Evolutionary conservation across 1,284 basidiomycete species (phyloP).

Genomic region (Polyporus tsugae): DNA sequence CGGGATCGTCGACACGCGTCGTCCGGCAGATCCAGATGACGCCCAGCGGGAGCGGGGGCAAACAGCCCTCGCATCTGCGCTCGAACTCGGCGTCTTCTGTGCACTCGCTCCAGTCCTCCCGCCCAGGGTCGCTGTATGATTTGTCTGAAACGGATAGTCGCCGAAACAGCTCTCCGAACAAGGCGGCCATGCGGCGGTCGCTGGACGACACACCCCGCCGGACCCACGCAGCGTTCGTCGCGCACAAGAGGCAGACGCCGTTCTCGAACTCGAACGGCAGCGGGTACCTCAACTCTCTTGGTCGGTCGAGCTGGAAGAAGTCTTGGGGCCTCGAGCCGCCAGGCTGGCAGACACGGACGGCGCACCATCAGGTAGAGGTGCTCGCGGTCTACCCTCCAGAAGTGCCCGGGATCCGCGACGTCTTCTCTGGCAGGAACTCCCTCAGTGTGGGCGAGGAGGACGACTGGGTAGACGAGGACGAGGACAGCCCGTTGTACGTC

Average conservation of each 20-base stretch:
- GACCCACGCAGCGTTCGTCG: constrained; percentile 63
- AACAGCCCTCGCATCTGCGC: constrained; percentile 58
- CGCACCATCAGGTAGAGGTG: constrained; percentile 76
- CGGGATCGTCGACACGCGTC: constrained; percentile 81
- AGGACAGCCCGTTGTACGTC: constrained; percentile 77
- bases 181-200: constrained; percentile 49
- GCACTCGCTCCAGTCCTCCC: constrained; percentile 74
- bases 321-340: constrained; percentile 86
- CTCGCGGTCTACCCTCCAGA: constrained; percentile 69
- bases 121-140: constrained; percentile 80
- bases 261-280: constrained; percentile 64
- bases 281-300: constrained; percentile 53
- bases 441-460: constrained; percentile 74
- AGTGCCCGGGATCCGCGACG: constrained; percentile 67
- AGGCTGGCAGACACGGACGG: constrained; percentile 79
- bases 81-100: constrained; percentile 78
- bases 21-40: constrained; percentile 66
- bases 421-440: constrained; percentile 73
- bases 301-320: constrained; percentile 87
- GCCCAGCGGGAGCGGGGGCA: constrained; percentile 38
- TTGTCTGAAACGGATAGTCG: constrained; percentile 69
- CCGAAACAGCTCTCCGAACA: constrained; percentile 62
- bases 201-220: constrained; percentile 61
- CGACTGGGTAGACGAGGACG: constrained; percentile 87
- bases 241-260: constrained; percentile 75